These are phyloP conservation scores for Hericium alpestre DNA, from an alignment of 768 basidiomycete genomes.

Conservation along the genomic window DNA sequence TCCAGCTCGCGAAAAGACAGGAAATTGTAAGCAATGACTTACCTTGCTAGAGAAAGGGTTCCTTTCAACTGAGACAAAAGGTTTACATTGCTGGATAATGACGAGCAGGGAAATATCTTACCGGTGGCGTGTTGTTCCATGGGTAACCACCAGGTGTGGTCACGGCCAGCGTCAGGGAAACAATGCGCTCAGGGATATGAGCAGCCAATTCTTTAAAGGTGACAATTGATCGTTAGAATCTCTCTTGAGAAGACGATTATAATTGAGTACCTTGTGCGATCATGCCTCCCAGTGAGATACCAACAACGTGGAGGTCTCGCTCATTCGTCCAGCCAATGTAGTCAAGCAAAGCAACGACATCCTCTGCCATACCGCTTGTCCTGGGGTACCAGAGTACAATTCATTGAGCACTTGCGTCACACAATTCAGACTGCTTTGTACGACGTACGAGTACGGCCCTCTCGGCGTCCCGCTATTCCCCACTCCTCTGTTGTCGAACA, in stretches of 20 bases:
- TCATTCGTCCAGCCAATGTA: slow-evolving; percentile 60
- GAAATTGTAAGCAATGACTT: slow-evolving; percentile 11
- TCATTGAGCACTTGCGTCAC: neutral
- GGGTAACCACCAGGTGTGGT: slow-evolving; percentile 56
- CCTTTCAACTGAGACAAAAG: slow-evolving; percentile 15
- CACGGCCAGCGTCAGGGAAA: slow-evolving; percentile 54
- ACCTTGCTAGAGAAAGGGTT: slow-evolving; percentile 4
- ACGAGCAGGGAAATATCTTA: slow-evolving; percentile 20
- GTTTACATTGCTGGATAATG: neutral
- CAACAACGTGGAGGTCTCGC: slow-evolving; percentile 58
- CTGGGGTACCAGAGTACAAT: slow-evolving; percentile 24
- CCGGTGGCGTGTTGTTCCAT: slow-evolving; percentile 56
- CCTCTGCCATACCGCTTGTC: slow-evolving; percentile 71
- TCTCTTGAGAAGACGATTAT: neutral
- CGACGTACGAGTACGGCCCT: slow-evolving; percentile 68
- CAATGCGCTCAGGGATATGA: slow-evolving; percentile 55
- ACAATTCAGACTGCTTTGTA: neutral
- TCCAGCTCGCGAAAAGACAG: neutral
- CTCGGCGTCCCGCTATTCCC: slow-evolving; percentile 61
- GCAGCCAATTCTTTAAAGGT: slow-evolving; percentile 47
- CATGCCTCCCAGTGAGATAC: slow-evolving; percentile 76
- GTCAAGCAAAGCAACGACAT: slow-evolving; percentile 55
- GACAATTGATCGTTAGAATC: neutral
- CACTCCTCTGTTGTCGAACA: slow-evolving; percentile 81
- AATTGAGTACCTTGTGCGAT: slow-evolving; percentile 53